Evolutionary conservation across 2,329 filamentous ascomycete species (phyloP).

Genomic region (Salinomyces thailandicus): DNA sequence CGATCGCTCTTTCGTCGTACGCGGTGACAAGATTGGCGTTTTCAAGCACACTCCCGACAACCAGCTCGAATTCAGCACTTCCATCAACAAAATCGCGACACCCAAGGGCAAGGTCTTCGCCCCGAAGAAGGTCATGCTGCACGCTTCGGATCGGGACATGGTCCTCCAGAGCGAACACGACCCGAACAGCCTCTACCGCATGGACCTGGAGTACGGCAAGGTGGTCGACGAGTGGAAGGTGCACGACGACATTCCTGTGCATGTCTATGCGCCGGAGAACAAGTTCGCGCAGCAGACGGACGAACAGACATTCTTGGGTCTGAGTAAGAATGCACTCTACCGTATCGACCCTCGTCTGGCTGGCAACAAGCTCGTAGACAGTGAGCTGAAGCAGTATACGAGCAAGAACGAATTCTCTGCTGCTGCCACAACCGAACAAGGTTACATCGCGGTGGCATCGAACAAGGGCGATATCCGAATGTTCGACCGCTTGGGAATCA

Average conservation of each 20-base stretch:
- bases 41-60: slow-evolving; percentile 95
- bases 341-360: slow-evolving; percentile 83
- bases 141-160: slow-evolving; percentile 81
- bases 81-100: slow-evolving; percentile 90
- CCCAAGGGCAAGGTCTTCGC: slow-evolving; percentile 79
- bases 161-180: slow-evolving; percentile 74
- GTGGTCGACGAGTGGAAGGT: slow-evolving; percentile 98
- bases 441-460: slow-evolving; percentile 90
- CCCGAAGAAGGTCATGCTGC: slow-evolving; percentile 93
- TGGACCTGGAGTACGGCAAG: slow-evolving; percentile 97
- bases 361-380: slow-evolving; percentile 85
- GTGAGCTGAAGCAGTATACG: slow-evolving; percentile 86
- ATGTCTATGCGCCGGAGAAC: slow-evolving; percentile 85
- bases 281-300: slow-evolving; percentile 97
- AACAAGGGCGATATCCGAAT: slow-evolving; percentile 97
- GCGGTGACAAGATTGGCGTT: slow-evolving; percentile 95
- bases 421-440: slow-evolving; percentile 87
- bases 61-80: slow-evolving; percentile 89
- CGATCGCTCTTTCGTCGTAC: slow-evolving; percentile 91
- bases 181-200: slow-evolving; percentile 84
- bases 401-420: slow-evolving; percentile 98
- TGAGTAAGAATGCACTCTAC: slow-evolving; percentile 86
- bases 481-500: slow-evolving; percentile 92
- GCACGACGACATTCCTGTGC: slow-evolving; percentile 88
- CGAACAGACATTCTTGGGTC: slow-evolving; percentile 88